Conservation (phyloP, 2,329 filamentous ascomycete genomes). For the Aspergillus felis region DNA sequence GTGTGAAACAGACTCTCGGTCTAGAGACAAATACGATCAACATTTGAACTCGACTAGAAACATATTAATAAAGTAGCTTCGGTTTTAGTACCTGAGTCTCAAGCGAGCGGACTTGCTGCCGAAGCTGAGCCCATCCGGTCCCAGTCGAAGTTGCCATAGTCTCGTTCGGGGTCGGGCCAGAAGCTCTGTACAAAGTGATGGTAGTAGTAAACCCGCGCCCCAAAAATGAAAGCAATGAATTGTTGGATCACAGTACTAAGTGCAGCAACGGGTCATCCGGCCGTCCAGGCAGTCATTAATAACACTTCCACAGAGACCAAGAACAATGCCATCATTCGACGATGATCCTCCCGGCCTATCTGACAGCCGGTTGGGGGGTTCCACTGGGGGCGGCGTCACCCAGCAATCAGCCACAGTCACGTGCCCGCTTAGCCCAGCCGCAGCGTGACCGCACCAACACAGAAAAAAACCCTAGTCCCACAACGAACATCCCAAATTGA, state of each 20-base stretch:
- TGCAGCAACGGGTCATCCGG: neutral
- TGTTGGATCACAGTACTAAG: neutral
- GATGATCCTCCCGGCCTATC: neutral
- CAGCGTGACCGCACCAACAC: constrained; percentile 18
- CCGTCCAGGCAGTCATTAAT: neutral
- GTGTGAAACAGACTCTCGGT: constrained; percentile 68
- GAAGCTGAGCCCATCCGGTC: constrained; percentile 85
- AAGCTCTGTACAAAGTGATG: neutral
- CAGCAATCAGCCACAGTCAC: constrained; percentile 16
- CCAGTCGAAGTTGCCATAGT: constrained; percentile 54
- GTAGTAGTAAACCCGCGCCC: neutral
- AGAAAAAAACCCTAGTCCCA: constrained; percentile 45
- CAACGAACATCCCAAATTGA: constrained; percentile 40
- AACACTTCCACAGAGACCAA: neutral
- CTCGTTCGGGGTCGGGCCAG: neutral
- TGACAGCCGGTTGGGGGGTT: neutral
- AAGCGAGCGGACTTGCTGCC: constrained; percentile 82
- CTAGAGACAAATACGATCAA: constrained; percentile 43
- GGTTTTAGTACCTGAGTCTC: constrained; percentile 72
- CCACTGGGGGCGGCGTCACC: constrained; percentile 2
- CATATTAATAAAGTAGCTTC: constrained; percentile 10
- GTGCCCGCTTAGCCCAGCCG: constrained; percentile 31
- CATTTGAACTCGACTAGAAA: neutral
- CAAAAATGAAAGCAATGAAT: neutral
- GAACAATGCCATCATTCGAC: neutral